phyloP scores from a whole-genome alignment of 192 early-diverging fungal genomes.

The Phlyctochytrium planicorne region DNA sequence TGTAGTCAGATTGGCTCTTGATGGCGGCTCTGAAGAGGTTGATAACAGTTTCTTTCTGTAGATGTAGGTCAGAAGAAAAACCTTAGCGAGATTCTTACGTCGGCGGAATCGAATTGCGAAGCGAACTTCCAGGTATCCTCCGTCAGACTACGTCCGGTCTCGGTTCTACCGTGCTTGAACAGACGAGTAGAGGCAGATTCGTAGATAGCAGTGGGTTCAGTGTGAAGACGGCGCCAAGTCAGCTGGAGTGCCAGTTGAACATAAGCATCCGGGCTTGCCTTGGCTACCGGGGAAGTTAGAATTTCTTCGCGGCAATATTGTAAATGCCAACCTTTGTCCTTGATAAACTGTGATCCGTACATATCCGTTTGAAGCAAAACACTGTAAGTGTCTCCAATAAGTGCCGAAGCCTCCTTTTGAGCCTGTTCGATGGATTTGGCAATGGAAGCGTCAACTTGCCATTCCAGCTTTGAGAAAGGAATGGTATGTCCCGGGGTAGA shows the following conservation, averaged over 20 bases:
- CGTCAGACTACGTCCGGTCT: constrained; percentile 84
- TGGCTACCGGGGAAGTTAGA: constrained; percentile 43
- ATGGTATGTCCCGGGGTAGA: constrained; percentile 26
- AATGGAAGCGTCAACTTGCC: constrained; percentile 62
- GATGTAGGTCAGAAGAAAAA: neutral
- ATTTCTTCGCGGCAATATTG: neutral
- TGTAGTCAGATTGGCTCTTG: constrained; percentile 66
- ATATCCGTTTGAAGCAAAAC: constrained; percentile 65
- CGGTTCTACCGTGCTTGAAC: constrained; percentile 83
- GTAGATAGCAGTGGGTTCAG: constrained; percentile 53
- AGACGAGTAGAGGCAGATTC: constrained; percentile 51
- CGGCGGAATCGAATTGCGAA: constrained; percentile 70
- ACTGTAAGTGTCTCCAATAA: constrained; percentile 66
- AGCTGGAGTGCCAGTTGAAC: constrained; percentile 89
- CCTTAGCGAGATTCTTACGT: constrained; percentile 24
- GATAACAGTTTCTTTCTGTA: neutral
- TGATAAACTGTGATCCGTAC: constrained; percentile 86
- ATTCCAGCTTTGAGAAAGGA: constrained; percentile 63
- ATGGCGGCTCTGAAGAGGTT: constrained; percentile 43
- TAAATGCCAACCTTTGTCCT: constrained; percentile 52
- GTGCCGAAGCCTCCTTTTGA: constrained; percentile 54
- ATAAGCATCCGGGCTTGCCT: constrained; percentile 86
- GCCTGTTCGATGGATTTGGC: constrained; percentile 61
- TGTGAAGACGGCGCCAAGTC: constrained; percentile 75
- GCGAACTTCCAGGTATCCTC: constrained; percentile 76